Evolutionary conservation across 192 early-diverging fungal genomes (phyloP).

Genomic region (Radiomyces spectabilis): DNA sequence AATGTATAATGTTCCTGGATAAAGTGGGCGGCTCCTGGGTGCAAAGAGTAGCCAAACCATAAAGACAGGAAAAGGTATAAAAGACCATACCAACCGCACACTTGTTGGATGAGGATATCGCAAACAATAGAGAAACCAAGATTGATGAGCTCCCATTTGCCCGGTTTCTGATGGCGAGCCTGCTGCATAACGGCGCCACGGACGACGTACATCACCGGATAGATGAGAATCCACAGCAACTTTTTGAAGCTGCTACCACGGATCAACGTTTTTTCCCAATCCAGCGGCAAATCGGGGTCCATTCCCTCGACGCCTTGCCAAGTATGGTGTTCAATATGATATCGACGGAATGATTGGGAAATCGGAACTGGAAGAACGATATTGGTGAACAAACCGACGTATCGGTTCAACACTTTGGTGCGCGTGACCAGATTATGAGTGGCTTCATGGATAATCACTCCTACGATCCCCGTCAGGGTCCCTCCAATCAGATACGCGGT

Average conservation of each 20-base stretch:
- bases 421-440: constrained; percentile 79
- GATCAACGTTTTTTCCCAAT: constrained; percentile 77
- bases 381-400: constrained; percentile 80
- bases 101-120: constrained; percentile 44
- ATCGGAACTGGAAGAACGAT: constrained; percentile 76
- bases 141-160: constrained; percentile 76
- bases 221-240: constrained; percentile 75
- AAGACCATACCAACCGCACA: constrained; percentile 58
- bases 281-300: constrained; percentile 89
- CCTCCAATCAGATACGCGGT: constrained; percentile 76
- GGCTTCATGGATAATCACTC: constrained; percentile 89
- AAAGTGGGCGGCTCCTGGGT: constrained; percentile 93
- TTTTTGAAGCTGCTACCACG: constrained; percentile 61
- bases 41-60: constrained; percentile 79
- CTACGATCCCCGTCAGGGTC: constrained; percentile 71
- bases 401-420: constrained; percentile 68
- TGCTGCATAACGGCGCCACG: constrained; percentile 58
- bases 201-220: constrained; percentile 80
- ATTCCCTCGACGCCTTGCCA: constrained; percentile 90
- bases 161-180: constrained; percentile 46
- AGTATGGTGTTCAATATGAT: constrained; percentile 96
- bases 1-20: constrained; percentile 97
- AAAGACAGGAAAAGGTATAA: constrained; percentile 62
- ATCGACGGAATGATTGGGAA: constrained; percentile 73
- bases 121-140: constrained; percentile 56